Conservation (phyloP, 768 basidiomycete genomes). For the Lactifluus volemus region DNA sequence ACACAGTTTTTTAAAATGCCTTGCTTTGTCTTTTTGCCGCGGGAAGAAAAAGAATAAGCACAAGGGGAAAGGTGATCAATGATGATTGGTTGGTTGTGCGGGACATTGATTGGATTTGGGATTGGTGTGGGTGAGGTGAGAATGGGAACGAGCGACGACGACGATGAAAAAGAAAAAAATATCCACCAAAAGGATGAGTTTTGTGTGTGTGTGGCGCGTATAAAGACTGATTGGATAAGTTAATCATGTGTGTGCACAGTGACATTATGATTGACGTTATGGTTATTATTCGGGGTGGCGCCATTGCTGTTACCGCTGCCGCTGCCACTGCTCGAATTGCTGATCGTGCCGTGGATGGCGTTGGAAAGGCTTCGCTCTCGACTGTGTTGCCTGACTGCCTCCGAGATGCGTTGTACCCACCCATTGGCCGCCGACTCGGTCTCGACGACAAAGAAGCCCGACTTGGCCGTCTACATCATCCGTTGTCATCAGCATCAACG, state of each 20-base stretch:
- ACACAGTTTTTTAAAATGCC: not conserved
- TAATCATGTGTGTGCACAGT: constrained; percentile 8
- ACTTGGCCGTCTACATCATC: constrained; percentile 13
- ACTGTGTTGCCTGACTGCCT: constrained; percentile 4
- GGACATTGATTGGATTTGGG: no score
- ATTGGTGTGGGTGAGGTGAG: no score
- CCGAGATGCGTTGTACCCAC: constrained; percentile 16
- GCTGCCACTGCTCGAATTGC: not conserved
- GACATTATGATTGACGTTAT: constrained; percentile 4
- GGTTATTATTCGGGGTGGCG: not conserved
- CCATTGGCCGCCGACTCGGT: constrained; percentile 6
- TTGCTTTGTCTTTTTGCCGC: not conserved
- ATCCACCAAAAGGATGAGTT: not conserved
- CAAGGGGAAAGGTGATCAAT: not conserved
- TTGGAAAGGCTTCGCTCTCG: constrained; percentile 8
- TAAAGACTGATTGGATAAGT: constrained; percentile 14
- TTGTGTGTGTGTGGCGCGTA: not conserved
- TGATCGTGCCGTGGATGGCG: not conserved
- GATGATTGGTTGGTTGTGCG: no score
- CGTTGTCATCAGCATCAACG: not conserved
- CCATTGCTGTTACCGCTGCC: not conserved
- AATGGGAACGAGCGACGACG: not conserved
- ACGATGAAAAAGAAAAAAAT: not conserved
- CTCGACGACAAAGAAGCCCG: constrained; percentile 17
- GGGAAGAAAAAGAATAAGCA: not conserved